Percentiles rank a stretch among this genome's conserved stretches.
Evolutionary conservation across 495 filamentous ascomycete species (phyloP).

Genomic region (Aspergillus mulundensis): DNA sequence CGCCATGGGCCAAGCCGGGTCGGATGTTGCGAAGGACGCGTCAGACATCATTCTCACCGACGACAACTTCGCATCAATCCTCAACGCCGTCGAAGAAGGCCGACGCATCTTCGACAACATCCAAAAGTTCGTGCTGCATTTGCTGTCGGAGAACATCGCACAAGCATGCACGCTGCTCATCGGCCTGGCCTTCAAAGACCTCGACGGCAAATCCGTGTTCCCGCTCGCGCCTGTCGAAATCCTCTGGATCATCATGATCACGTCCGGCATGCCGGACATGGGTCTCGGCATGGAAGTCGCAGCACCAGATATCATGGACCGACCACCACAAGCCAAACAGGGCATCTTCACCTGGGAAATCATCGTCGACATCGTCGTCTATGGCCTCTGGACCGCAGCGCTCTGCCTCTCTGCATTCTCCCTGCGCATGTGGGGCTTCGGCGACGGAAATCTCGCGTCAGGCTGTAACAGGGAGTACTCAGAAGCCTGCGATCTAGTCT

Average conservation of each 20-base stretch:
- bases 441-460: slow-evolving; percentile 57
- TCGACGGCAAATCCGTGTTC: slow-evolving; percentile 59
- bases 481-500: slow-evolving; percentile 59
- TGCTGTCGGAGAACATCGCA: slow-evolving; percentile 69
- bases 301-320: slow-evolving; percentile 61
- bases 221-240: slow-evolving; percentile 70
- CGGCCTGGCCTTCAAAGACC: slow-evolving; percentile 68
- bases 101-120: slow-evolving; percentile 73
- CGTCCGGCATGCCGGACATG: slow-evolving; percentile 69
- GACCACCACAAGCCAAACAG: slow-evolving; percentile 60
- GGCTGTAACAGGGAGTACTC: slow-evolving; percentile 60
- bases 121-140: slow-evolving; percentile 72
- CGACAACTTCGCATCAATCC: slow-evolving; percentile 81
- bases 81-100: slow-evolving; percentile 69
- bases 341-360: slow-evolving; percentile 69
- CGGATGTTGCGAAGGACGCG: slow-evolving; percentile 84
- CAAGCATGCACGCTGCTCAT: slow-evolving; percentile 65
- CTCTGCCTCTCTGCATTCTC: slow-evolving; percentile 64
- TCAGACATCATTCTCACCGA: slow-evolving; percentile 76
- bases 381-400: slow-evolving; percentile 65
- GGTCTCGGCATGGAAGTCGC: slow-evolving; percentile 69
- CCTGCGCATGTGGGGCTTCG: slow-evolving; percentile 64
- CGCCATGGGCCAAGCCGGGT: slow-evolving; percentile 73
- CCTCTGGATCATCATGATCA: slow-evolving; percentile 76
- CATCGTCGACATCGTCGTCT: slow-evolving; percentile 63